Conservation (phyloP, 1,284 basidiomycete genomes). For the Leccinum colubrinum region DNA sequence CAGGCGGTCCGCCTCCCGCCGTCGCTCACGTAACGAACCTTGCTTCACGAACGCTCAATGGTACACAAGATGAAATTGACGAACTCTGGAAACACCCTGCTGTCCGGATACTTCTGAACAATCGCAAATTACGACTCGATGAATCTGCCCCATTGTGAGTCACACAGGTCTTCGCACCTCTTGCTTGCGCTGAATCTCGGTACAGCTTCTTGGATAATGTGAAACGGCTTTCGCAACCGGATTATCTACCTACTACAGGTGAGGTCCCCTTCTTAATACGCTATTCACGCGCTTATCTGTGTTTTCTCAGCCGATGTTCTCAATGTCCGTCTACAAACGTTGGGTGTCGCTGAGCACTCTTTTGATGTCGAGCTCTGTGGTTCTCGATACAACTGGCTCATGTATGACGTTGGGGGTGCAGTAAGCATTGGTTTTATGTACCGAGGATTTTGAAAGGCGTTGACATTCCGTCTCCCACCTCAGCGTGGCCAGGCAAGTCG, state of each 20-base stretch:
- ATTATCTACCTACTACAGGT: slow-evolving; percentile 72
- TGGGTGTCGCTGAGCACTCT: slow-evolving; percentile 73
- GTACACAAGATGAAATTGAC: slow-evolving; percentile 49
- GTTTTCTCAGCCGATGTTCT: slow-evolving; percentile 62
- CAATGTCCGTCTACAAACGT: slow-evolving; percentile 72
- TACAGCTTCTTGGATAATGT: slow-evolving; percentile 67
- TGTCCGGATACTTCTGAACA: slow-evolving; percentile 52
- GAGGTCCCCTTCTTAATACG: not conserved
- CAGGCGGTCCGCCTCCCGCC: slow-evolving; percentile 34
- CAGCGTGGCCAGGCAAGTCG: slow-evolving; percentile 53
- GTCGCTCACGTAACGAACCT: slow-evolving; percentile 46
- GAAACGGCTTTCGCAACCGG: slow-evolving; percentile 60
- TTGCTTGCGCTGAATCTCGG: slow-evolving; percentile 8
- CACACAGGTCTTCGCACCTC: not conserved
- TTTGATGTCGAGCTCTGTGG: slow-evolving; percentile 66
- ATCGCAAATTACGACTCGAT: slow-evolving; percentile 63
- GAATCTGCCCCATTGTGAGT: slow-evolving; percentile 75
- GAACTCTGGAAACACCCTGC: slow-evolving; percentile 64
- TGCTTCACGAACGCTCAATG: slow-evolving; percentile 53
- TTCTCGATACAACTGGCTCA: slow-evolving; percentile 63
- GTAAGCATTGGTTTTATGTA: slow-evolving; percentile 41
- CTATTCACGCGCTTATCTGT: slow-evolving; percentile 1
- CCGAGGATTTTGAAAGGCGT: not conserved
- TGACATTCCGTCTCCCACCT: slow-evolving; percentile 8
- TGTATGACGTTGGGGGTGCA: slow-evolving; percentile 80